These are phyloP conservation scores for Daedalea quercina DNA, from an alignment of 768 basidiomycete species.

Conservation along the genomic window DNA sequence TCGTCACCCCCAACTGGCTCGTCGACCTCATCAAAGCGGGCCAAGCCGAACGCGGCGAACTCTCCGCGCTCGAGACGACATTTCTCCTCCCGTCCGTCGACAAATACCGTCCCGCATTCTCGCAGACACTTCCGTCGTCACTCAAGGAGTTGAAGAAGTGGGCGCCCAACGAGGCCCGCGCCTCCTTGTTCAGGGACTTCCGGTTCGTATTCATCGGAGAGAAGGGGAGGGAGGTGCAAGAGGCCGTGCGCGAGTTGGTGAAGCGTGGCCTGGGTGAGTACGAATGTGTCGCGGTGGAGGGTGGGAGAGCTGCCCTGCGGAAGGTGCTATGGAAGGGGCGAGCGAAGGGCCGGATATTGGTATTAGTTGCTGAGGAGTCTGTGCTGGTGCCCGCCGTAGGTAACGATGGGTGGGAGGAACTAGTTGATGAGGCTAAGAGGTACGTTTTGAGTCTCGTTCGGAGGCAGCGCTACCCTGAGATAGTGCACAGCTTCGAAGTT, in stretches of 20 bases:
- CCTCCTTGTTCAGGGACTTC: conserved; percentile 43
- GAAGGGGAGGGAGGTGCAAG: conserved; percentile 40
- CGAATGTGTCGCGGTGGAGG: conserved; percentile 51
- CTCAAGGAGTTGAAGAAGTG: conserved; percentile 51
- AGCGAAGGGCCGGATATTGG: conserved; percentile 36
- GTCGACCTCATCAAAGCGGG: conserved; percentile 51
- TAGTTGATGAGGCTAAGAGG: conserved; percentile 46
- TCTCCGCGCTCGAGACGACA: conserved; percentile 39
- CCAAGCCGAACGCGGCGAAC: conserved; percentile 24
- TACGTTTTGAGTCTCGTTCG: conserved; percentile 17
- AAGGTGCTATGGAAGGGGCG: conserved; percentile 44
- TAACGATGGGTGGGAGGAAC: conserved; percentile 43
- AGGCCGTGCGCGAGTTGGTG: conserved; percentile 47
- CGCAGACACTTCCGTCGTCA: conserved; percentile 37
- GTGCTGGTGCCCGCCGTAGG: conserved; percentile 47
- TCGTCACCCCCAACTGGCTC: conserved; percentile 68
- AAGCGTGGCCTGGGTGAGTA: conserved; percentile 52
- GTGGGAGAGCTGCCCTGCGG: conserved; percentile 44
- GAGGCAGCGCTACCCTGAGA: not conserved
- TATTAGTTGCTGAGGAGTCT: conserved; percentile 45
- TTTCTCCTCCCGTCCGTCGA: conserved; percentile 44
- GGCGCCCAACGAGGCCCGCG: conserved; percentile 62
- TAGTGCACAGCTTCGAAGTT: conserved; percentile 30
- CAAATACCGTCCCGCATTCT: conserved; percentile 56
- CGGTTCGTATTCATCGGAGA: conserved; percentile 61